Percentiles rank a stretch among this genome's conserved stretches.
These are phyloP conservation scores for Leishmania major DNA, from an alignment of 208 protist species.

Conservation along the genomic window DNA sequence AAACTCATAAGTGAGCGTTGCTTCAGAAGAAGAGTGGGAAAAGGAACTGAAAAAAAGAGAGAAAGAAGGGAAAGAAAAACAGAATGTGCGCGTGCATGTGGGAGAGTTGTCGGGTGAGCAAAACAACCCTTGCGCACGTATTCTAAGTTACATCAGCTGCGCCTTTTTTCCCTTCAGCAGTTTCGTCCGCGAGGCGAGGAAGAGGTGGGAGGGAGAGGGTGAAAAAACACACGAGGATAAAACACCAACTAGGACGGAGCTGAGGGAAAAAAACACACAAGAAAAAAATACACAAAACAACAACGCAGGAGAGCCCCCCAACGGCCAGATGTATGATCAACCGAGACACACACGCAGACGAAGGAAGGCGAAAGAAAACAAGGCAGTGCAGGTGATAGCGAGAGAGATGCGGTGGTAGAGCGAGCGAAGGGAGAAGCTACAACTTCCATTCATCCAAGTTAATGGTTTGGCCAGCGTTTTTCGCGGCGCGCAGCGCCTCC, in stretches of 20 bases:
- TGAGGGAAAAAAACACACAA: neutral
- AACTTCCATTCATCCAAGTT: slow-evolving; percentile 87
- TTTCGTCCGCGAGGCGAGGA: neutral
- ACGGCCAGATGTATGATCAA: neutral
- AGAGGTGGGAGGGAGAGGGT: neutral
- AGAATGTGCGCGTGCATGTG: neutral
- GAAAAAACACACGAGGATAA: neutral
- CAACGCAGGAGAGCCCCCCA: neutral
- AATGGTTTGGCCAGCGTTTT: slow-evolving; percentile 73
- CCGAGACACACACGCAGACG: neutral
- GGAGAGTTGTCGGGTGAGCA: neutral
- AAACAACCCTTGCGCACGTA: neutral
- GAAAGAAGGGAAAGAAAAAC: neutral
- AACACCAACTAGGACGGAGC: neutral
- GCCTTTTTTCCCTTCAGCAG: neutral
- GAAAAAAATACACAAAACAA: neutral
- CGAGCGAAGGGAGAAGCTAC: slow-evolving; percentile 18
- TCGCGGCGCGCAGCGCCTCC: slow-evolving; percentile 81
- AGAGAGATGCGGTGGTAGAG: neutral
- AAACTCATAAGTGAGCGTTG: neutral
- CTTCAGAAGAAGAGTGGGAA: neutral
- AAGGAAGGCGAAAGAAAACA: neutral
- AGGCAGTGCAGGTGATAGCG: neutral
- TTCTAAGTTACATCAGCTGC: slow-evolving; percentile 13
- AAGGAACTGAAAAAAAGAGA: slow-evolving; percentile 14